phyloP scores from a whole-genome alignment of 1,284 basidiomycete species.

The Leccinum variabile region DNA sequence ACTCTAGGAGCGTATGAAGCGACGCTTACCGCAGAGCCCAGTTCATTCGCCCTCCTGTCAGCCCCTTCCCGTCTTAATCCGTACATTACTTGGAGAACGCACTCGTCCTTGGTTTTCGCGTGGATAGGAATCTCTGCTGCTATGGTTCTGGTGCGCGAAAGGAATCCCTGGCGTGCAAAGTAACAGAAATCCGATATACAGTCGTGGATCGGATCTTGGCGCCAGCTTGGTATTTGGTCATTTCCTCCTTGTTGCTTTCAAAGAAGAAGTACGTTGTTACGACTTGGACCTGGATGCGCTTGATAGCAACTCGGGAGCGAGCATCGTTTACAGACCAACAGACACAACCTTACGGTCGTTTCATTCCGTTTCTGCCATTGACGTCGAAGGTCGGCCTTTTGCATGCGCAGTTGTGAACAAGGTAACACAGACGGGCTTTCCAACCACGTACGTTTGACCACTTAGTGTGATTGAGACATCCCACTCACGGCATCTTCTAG shows the following conservation, averaged over 20 bases:
- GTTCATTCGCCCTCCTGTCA: constrained; percentile 21
- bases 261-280: constrained; percentile 21
- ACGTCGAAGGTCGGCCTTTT: constrained; percentile 19
- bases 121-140: constrained; percentile 9
- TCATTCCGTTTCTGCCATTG: constrained; percentile 16
- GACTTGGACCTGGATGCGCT: constrained; percentile 17
- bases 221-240: constrained; percentile 20
- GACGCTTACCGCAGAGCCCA: constrained; percentile 15
- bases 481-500: constrained; percentile 6
- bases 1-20: constrained; percentile 18
- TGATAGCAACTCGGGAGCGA: constrained; percentile 15
- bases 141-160: not conserved
- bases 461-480: not conserved
- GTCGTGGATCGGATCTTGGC: not conserved
- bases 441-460: constrained; percentile 3
- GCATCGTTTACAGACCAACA: constrained; percentile 14
- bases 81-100: constrained; percentile 14
- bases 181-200: constrained; percentile 16
- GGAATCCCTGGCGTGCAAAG: constrained; percentile 1
- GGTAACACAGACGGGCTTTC: not conserved
- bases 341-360: constrained; percentile 11
- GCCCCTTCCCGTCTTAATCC: constrained; percentile 22
- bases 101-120: constrained; percentile 17
- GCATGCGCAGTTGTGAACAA: constrained; percentile 21
- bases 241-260: constrained; percentile 20